Percentiles rank a stretch among this genome's conserved stretches.
Evolutionary conservation across 768 basidiomycete species (phyloP).

Genomic region (Xerocomellus dryophilus): DNA sequence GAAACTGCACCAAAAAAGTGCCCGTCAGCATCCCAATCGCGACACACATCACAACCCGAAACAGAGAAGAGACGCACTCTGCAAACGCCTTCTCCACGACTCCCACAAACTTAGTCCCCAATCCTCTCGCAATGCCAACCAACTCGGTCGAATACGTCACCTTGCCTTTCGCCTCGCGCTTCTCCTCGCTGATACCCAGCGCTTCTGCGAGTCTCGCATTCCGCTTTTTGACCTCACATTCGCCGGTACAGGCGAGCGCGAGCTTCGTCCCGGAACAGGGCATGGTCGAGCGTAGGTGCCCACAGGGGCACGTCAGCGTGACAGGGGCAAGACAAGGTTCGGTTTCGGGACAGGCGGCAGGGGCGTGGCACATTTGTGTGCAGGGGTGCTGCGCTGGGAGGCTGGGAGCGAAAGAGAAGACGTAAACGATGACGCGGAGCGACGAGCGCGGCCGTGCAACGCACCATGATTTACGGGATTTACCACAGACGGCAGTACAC

Average conservation of each 20-base stretch:
- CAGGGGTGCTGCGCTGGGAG: conserved; percentile 74
- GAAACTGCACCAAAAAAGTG: conserved; percentile 46
- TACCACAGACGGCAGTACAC: conserved; percentile 79
- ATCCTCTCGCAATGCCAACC: conserved; percentile 49
- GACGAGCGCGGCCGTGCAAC: conserved; percentile 16
- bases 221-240: conserved; percentile 81
- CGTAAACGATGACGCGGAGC: neutral
- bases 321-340: conserved; percentile 71
- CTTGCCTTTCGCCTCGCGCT: conserved; percentile 35
- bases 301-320: conserved; percentile 76
- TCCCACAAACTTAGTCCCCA: conserved; percentile 57
- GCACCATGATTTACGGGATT: conserved; percentile 80
- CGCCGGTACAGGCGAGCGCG: conserved; percentile 70
- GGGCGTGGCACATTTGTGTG: conserved; percentile 80
- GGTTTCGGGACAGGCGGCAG: conserved; percentile 76
- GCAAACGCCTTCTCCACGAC: conserved; percentile 80
- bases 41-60: too few relatives aligned
- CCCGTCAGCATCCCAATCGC: neutral
- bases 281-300: conserved; percentile 69
- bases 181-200: conserved; percentile 71
- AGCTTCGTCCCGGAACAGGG: conserved; percentile 56
- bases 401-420: conserved; percentile 32
- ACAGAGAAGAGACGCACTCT: conserved; percentile 55
- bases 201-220: conserved; percentile 90
- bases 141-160: conserved; percentile 64